phyloP scores from a whole-genome alignment of 2,329 filamentous ascomycete species.

The Neonectria punicea region DNA sequence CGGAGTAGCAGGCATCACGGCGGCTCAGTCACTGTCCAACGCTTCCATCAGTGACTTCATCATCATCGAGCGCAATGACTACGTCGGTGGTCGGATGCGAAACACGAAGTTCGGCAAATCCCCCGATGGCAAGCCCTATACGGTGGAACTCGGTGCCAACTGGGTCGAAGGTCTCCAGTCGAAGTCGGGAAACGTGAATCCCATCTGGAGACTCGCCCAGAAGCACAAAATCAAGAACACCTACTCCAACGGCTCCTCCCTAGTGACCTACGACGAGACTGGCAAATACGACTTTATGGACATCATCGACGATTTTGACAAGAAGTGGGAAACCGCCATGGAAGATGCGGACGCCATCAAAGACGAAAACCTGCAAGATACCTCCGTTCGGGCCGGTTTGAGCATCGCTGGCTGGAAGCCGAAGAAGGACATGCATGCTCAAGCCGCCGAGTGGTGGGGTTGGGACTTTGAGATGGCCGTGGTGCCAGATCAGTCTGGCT shows the following conservation, averaged over 20 bases:
- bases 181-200: constrained; percentile 59
- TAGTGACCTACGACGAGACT: constrained; percentile 69
- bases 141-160: constrained; percentile 74
- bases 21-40: constrained; percentile 71
- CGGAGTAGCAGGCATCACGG: constrained; percentile 71
- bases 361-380: constrained; percentile 69
- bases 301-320: constrained; percentile 62
- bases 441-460: constrained; percentile 70
- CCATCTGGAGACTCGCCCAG: constrained; percentile 70
- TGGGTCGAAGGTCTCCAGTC: constrained; percentile 58
- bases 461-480: constrained; percentile 69
- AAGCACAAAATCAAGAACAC: constrained; percentile 67
- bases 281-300: constrained; percentile 62
- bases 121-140: constrained; percentile 62
- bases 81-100: constrained; percentile 71
- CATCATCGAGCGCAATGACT: constrained; percentile 71
- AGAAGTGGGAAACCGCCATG: constrained; percentile 56
- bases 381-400: constrained; percentile 67
- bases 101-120: constrained; percentile 66
- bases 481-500: constrained; percentile 65
- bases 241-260: constrained; percentile 67
- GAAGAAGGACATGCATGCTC: constrained; percentile 60
- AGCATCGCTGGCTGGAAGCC: constrained; percentile 72
- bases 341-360: constrained; percentile 68
- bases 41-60: constrained; percentile 71